Evolutionary conservation across 1,139 yeast genomes (phyloP), one percentile per base, ranked within the genome.

Genomic region (Hansenula sp.): DNA sequence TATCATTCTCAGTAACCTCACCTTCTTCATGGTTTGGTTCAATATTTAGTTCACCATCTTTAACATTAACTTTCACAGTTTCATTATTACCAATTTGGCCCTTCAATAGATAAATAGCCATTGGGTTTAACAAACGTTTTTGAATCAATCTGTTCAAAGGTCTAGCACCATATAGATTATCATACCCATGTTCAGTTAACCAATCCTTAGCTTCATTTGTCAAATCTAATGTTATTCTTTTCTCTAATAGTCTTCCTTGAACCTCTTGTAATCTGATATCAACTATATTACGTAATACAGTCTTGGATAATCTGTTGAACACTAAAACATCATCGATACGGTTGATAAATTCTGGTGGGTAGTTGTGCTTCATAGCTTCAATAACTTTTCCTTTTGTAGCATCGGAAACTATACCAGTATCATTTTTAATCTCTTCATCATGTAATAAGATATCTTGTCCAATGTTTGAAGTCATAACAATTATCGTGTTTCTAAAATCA

Each of bases 381-480:
- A 77, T 65, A 4, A 93, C 90, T 51, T 73, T 67, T 1, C 60
- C 55, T 58, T 83, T 84, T 3, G 84, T 70, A 33, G 61, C 61
- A 4, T 66, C 62, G 32, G 75, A 64, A 27, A 80, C 78, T 42
- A 61, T 65, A 18, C 82, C 82, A 19, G 68, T 57, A 17, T 71
- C 75, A 28, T 70, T 68, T 33, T 65, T 62, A 24, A 79, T 67
- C 41, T 78, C 77, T 37, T 62, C 65, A 54, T 87, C 96, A 13
- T 81, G 71, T 42, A 90, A 68, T 50, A 93, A 72, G 41, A 86
- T 77, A 52, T 91, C 96, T 63, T 93, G 98, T 8, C 99, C 99
- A 58, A 93, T 87, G 62, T 93, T 93, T 4, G 96, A 88, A 0
- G 99, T 93, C 95, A 93, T 87, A n/a, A 93, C 95, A 56, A 93